Percentiles rank a stretch among this genome's conserved stretches.
These are phyloP conservation scores for Tolypocladium paradoxum DNA, from an alignment of 2,329 filamentous ascomycete species.

Conservation along the genomic window DNA sequence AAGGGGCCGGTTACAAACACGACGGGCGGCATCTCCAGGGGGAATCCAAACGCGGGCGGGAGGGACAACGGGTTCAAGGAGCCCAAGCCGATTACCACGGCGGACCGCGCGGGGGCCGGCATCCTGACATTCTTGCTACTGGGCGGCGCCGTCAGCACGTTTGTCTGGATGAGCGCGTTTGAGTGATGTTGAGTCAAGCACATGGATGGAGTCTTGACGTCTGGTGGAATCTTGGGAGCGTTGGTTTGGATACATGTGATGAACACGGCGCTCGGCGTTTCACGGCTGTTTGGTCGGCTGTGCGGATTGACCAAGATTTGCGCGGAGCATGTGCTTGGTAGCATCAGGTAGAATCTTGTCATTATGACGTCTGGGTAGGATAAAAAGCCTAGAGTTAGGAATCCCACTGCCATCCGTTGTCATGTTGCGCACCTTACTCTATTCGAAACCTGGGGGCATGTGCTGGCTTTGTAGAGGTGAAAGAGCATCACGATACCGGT, in stretches of 20 bases:
- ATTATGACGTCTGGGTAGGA: too few species aligned
- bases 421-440: too few species aligned
- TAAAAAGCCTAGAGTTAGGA: too few species aligned
- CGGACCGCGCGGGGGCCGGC: constrained; percentile 36
- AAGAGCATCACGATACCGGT: too few species aligned
- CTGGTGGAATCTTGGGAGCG: background rate
- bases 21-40: constrained; percentile 39
- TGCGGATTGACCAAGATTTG: background rate
- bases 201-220: background rate
- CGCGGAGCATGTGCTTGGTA: background rate
- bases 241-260: background rate
- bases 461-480: too few species aligned
- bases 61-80: constrained; percentile 17
- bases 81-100: constrained; percentile 25
- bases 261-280: background rate
- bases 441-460: too few species aligned
- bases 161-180: constrained; percentile 39
- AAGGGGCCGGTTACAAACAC: constrained; percentile 30
- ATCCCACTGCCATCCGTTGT: too few species aligned
- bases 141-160: constrained; percentile 28
- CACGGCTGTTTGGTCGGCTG: background rate
- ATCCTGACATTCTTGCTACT: constrained; percentile 36
- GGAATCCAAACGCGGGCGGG: constrained; percentile 28
- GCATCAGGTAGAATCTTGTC: too few species aligned
- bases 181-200: constrained; percentile 9